phyloP scores from a whole-genome alignment of 148 eudicot species.

The Rhododendron molle region DNA sequence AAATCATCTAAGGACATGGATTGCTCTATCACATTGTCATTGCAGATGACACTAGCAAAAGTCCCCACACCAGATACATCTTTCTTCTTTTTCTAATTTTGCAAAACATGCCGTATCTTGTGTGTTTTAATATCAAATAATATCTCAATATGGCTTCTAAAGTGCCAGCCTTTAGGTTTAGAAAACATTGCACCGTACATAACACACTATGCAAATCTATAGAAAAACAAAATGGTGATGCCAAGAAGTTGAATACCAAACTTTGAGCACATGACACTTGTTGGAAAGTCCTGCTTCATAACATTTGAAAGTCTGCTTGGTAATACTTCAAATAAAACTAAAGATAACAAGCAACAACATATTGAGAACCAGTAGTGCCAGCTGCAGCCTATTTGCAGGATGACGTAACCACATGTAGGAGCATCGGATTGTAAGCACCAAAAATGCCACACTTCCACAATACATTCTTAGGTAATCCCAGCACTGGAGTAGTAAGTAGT shows the following conservation, averaged over 20 bases:
- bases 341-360: background rate
- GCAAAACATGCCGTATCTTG: background rate
- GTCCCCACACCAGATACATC: background rate
- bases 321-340: background rate
- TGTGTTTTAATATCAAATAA: background rate
- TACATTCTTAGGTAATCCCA: background rate
- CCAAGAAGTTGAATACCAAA: background rate
- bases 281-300: background rate
- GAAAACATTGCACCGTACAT: background rate
- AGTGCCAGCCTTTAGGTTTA: background rate
- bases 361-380: background rate
- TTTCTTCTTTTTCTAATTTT: background rate
- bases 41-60: background rate
- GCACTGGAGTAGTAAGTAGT: background rate
- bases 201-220: background rate
- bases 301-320: background rate
- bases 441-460: background rate
- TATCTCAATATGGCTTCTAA: background rate
- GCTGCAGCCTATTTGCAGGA: background rate
- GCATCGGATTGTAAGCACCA: background rate
- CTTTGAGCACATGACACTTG: background rate
- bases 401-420: background rate
- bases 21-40: background rate
- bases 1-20: too few species aligned
- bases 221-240: background rate